Evolutionary conservation across 2,329 filamentous ascomycete genomes (phyloP).

Genomic region (Clonostachys byssicola): DNA sequence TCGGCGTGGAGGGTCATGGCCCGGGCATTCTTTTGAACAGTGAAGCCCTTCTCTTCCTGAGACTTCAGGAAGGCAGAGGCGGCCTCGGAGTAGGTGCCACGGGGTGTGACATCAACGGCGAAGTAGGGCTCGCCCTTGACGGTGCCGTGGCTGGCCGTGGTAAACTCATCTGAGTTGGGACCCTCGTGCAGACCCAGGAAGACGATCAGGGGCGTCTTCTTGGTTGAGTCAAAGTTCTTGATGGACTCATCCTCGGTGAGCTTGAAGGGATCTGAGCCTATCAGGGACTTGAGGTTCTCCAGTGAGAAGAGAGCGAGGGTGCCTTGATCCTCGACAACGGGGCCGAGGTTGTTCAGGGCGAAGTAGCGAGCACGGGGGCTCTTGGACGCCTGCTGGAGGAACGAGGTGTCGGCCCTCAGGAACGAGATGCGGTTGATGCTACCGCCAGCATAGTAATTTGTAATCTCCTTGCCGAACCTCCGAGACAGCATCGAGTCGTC

Average conservation of each 20-base stretch:
- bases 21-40: constrained; percentile 64
- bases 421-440: constrained; percentile 79
- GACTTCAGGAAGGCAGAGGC: constrained; percentile 43
- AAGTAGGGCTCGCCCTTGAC: constrained; percentile 84
- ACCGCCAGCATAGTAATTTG: constrained; percentile 81
- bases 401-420: constrained; percentile 65
- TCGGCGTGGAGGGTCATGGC: constrained; percentile 55
- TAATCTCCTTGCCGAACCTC: constrained; percentile 74
- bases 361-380: constrained; percentile 69
- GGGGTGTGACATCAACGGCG: constrained; percentile 81
- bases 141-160: constrained; percentile 48
- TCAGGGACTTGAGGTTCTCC: constrained; percentile 64
- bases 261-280: constrained; percentile 68
- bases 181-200: constrained; percentile 74
- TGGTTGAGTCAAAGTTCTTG: constrained; percentile 67
- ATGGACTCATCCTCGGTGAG: constrained; percentile 70
- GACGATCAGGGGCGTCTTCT: constrained; percentile 66
- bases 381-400: constrained; percentile 63
- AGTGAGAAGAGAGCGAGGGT: constrained; percentile 66
- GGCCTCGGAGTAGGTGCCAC: constrained; percentile 55
- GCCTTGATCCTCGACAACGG: constrained; percentile 54
- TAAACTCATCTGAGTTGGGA: constrained; percentile 29
- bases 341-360: constrained; percentile 73
- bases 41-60: constrained; percentile 50
- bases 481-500: constrained; percentile 65